phyloP scores from a whole-genome alignment of 352 stramenopile genomes.

The Phytophthora meadii region DNA sequence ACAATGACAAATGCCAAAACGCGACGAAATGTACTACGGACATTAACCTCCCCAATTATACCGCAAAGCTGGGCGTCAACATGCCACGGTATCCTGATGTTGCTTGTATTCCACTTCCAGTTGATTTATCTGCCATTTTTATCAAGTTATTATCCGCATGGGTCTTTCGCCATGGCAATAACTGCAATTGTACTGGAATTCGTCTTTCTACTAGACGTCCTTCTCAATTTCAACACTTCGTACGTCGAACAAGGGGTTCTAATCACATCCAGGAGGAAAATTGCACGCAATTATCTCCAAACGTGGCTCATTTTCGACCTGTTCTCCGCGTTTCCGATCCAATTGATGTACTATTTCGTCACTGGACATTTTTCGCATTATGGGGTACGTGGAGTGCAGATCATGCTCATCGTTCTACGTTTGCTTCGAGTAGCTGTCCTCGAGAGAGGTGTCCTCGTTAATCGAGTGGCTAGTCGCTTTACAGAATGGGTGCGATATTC shows the following conservation, averaged over 20 bases:
- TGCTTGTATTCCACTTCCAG: constrained; percentile 19
- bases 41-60: constrained; percentile 1
- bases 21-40: neutral
- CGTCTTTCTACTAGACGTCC: constrained; percentile 7
- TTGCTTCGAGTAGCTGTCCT: constrained; percentile 15
- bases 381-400: neutral
- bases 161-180: neutral
- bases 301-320: constrained; percentile 25
- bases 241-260: constrained; percentile 12
- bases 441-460: constrained; percentile 15
- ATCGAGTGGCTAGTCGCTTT: constrained; percentile 28
- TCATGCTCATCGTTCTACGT: constrained; percentile 29
- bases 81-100: constrained; percentile 6
- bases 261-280: constrained; percentile 18
- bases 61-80: constrained; percentile 14
- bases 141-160: constrained; percentile 6
- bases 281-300: constrained; percentile 21
- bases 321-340: constrained; percentile 10
- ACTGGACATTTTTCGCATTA: neutral
- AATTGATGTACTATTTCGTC: neutral
- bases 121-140: constrained; percentile 16
- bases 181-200: constrained; percentile 7
- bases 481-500: constrained; percentile 39
- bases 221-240: constrained; percentile 32
- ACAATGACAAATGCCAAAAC: constrained; percentile 4